phyloP scores from a whole-genome alignment of 805 yeast genomes.

The Candida multigemmis region DNA sequence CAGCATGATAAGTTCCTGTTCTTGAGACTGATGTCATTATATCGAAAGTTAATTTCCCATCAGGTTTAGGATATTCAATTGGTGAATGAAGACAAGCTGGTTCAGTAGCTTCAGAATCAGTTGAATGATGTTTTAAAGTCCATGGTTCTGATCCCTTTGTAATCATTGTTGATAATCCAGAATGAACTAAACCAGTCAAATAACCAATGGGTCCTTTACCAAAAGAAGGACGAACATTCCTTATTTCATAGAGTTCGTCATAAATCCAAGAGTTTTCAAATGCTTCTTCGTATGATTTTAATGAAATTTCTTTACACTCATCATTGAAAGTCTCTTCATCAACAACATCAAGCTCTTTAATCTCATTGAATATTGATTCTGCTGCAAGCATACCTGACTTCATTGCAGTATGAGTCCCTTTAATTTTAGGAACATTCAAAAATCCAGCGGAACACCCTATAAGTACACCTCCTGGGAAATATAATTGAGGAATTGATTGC shows the following conservation, averaged over 20 bases:
- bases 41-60: slow-evolving; percentile 87
- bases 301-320: slow-evolving; percentile 23
- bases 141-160: slow-evolving; percentile 79
- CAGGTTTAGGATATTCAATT: slow-evolving; percentile 92
- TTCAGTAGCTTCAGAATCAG: slow-evolving; percentile 68
- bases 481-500: slow-evolving; percentile 83
- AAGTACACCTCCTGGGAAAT: slow-evolving; percentile 93
- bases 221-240: slow-evolving; percentile 92
- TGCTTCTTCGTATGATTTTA: slow-evolving; percentile 52
- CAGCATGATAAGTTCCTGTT: slow-evolving; percentile 94
- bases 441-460: slow-evolving; percentile 97
- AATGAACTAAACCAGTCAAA: slow-evolving; percentile 72
- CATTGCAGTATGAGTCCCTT: slow-evolving; percentile 97
- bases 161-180: slow-evolving; percentile 76
- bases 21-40: slow-evolving; percentile 89
- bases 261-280: slow-evolving; percentile 77
- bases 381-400: slow-evolving; percentile 95
- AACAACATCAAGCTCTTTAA: slow-evolving; percentile 35
- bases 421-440: slow-evolving; percentile 93
- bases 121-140: slow-evolving; percentile 63
- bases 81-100: slow-evolving; percentile 58
- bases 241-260: slow-evolving; percentile 72
- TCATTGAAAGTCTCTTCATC: slow-evolving; percentile 33
- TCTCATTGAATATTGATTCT: slow-evolving; percentile 52
- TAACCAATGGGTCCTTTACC: slow-evolving; percentile 65